Evolutionary conservation across 2,329 filamentous ascomycete species (phyloP).

Genomic region (Grosmannia clavigera): DNA sequence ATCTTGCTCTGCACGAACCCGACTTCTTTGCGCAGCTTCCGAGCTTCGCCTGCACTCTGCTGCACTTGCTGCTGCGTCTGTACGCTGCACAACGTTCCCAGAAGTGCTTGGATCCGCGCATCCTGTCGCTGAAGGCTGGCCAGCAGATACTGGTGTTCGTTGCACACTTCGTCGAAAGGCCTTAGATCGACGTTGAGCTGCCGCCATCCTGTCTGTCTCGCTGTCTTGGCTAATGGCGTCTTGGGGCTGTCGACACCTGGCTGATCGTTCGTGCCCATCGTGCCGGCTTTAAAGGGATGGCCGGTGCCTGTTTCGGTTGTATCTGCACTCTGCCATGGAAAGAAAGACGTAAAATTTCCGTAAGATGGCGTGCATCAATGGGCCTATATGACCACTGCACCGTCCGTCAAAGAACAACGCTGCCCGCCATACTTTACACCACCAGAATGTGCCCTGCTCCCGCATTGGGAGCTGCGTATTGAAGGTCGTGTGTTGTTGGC

Average conservation of each 20-base stretch:
- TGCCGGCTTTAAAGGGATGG: too few relatives aligned
- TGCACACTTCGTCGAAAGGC: constrained; percentile 27
- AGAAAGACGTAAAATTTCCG: background rate
- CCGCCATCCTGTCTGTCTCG: background rate
- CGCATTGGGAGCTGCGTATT: background rate
- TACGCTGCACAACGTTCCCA: constrained; percentile 23
- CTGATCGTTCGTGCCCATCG: background rate
- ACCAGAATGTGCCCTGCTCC: background rate
- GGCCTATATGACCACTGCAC: background rate
- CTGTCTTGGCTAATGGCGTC: background rate
- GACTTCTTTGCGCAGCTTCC: constrained; percentile 27
- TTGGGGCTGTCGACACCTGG: background rate
- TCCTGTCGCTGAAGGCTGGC: constrained; percentile 28
- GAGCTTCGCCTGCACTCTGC: constrained; percentile 10
- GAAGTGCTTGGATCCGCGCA: constrained; percentile 23
- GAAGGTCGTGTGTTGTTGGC: background rate
- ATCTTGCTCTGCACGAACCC: constrained; percentile 29
- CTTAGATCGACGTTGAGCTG: constrained; percentile 18
- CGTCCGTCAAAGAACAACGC: background rate
- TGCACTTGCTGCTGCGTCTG: constrained; percentile 18
- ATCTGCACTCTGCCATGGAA: background rate
- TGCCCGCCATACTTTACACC: too few relatives aligned
- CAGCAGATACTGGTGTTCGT: constrained; percentile 34
- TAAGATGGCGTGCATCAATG: background rate
- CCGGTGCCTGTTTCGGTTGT: too few relatives aligned